These are phyloP conservation scores for Ramalina peruviana DNA, from an alignment of 495 filamentous ascomycete species.

Conservation along the genomic window DNA sequence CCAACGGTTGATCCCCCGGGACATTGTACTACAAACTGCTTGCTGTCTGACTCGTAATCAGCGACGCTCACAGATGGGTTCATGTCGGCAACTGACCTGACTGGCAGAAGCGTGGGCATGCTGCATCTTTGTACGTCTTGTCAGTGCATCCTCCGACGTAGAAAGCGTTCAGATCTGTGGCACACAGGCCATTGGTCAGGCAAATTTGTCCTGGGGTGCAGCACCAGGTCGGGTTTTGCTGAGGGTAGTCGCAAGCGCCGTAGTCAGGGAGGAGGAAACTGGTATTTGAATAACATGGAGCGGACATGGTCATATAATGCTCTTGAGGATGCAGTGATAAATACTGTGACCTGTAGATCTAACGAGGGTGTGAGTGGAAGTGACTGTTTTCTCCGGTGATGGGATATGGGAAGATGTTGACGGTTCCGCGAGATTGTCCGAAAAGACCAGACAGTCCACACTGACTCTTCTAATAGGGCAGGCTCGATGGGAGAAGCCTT, in stretches of 20 bases:
- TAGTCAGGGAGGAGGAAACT: not conserved
- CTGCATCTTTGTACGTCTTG: not conserved
- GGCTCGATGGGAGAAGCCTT: no score
- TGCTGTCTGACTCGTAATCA: not conserved
- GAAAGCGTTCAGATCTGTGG: not conserved
- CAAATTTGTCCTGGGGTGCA: conserved; percentile 5
- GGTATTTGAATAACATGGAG: not conserved
- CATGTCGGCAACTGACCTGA: not conserved
- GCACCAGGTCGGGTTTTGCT: conserved; percentile 4
- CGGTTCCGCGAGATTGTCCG: no score
- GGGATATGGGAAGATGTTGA: no score
- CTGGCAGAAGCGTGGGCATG: conserved; percentile 6
- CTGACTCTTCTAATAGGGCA: not conserved
- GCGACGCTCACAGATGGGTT: not conserved
- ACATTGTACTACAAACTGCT: not conserved
- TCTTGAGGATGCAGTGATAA: not conserved
- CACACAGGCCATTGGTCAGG: conserved; percentile 6
- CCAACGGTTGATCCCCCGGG: not conserved
- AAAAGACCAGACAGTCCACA: not conserved
- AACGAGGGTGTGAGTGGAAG: no score
- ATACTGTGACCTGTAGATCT: not conserved
- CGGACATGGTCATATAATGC: conserved; percentile 1
- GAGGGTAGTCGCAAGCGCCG: conserved; percentile 3
- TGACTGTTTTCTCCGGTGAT: no score
- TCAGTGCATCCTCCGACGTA: conserved; percentile 12